phyloP scores from a whole-genome alignment of 768 basidiomycete genomes.

The Obba rivulosa region DNA sequence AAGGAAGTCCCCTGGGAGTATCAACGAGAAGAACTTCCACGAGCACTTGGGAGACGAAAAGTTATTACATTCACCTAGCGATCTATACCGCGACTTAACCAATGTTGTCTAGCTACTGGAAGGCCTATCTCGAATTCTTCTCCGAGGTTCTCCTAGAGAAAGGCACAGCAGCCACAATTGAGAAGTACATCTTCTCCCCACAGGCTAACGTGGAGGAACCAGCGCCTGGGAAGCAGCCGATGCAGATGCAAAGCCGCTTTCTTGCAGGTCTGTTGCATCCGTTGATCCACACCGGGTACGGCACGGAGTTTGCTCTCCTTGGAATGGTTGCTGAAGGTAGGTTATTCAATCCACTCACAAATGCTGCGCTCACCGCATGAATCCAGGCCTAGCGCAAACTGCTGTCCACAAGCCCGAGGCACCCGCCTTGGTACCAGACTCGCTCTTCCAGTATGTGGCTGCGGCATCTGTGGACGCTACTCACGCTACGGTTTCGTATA shows the following conservation, averaged over 20 bases:
- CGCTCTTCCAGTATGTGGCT: slow-evolving; percentile 2
- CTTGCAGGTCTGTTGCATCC: slow-evolving; percentile 54
- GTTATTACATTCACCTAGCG: neutral
- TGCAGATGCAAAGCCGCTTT: slow-evolving; percentile 50
- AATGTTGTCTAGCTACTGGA: slow-evolving; percentile 33
- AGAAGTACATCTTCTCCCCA: slow-evolving; percentile 53
- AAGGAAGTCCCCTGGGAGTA: slow-evolving; percentile 36
- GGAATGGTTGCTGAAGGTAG: slow-evolving; percentile 59
- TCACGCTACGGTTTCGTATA: slow-evolving; percentile 1
- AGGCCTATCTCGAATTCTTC: slow-evolving; percentile 53
- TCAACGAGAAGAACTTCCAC: slow-evolving; percentile 42
- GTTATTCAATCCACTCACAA: neutral
- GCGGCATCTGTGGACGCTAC: neutral
- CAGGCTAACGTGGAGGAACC: slow-evolving; percentile 12
- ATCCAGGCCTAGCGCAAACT: slow-evolving; percentile 13
- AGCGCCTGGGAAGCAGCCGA: slow-evolving; percentile 28
- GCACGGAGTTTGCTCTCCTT: slow-evolving; percentile 52
- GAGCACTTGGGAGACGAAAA: slow-evolving; percentile 54
- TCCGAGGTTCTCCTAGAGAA: slow-evolving; percentile 32
- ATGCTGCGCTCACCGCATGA: neutral
- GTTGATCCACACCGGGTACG: slow-evolving; percentile 56
- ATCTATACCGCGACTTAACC: neutral
- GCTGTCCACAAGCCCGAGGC: slow-evolving; percentile 11
- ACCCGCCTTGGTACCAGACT: slow-evolving; percentile 4
- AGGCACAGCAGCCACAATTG: slow-evolving; percentile 39